Conservation (phyloP, 163 green algal genomes). For the Scenedesmus sp. region DNA sequence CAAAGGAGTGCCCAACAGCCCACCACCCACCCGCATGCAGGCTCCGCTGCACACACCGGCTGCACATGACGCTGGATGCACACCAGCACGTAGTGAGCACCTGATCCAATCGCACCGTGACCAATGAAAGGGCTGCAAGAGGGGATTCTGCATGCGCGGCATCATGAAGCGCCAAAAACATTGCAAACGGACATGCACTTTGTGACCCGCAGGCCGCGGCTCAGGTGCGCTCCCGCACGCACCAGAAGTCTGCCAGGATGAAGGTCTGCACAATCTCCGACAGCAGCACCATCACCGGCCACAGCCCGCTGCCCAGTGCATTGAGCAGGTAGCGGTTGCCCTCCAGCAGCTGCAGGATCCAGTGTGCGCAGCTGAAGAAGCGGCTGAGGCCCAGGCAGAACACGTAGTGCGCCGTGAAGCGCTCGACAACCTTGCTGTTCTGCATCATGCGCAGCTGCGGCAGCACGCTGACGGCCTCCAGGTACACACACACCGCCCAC, state of each 20-base stretch:
- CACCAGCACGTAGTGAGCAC: too few species aligned
- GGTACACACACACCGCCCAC: conserved; percentile 98
- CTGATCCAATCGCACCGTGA: too few species aligned
- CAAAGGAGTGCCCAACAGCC: too few species aligned
- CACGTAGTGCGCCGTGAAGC: conserved; percentile 98
- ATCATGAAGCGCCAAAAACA: too few species aligned
- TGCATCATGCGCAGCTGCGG: conserved; percentile 99
- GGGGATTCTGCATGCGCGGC: too few species aligned
- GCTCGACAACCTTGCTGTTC: conserved; percentile 98
- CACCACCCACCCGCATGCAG: too few species aligned
- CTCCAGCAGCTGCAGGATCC: conserved; percentile 97
- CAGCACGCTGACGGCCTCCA: conserved; percentile 96
- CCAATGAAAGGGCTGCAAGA: too few species aligned
- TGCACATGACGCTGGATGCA: too few species aligned
- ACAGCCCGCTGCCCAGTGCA: conserved; percentile 87
- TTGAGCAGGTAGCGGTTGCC: conserved; percentile 92
- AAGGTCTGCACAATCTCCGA: conserved; percentile 98
- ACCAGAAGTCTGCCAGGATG: conserved; percentile 99
- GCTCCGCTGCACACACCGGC: too few species aligned
- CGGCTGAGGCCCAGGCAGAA: conserved; percentile 96
- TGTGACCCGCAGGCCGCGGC: too few species aligned
- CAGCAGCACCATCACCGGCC: conserved; percentile 96
- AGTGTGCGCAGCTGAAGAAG: conserved; percentile 99
- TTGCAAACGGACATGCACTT: too few species aligned
- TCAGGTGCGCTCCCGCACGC: too few species aligned